phyloP scores from a whole-genome alignment of 257 asterid genomes.

The Petrea volubilis region DNA sequence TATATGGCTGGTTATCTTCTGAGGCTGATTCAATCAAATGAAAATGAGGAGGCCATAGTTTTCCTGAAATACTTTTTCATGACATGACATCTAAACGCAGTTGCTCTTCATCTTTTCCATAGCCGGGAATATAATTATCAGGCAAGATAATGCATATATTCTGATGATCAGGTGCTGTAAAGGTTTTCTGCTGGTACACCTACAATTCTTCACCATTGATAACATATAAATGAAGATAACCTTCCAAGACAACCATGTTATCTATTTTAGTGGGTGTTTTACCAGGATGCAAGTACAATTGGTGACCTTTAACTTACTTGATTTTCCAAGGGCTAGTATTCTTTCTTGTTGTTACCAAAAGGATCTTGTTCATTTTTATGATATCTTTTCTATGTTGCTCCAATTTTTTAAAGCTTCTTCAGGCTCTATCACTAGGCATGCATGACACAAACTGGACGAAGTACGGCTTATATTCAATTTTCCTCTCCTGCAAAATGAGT shows the following conservation, averaged over 20 bases:
- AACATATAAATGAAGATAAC: not conserved
- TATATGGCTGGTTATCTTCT: not conserved
- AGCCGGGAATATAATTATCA: not conserved
- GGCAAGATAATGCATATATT: not conserved
- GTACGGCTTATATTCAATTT: not conserved
- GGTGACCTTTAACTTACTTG: not conserved
- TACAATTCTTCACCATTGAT: not conserved
- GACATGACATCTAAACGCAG: not conserved
- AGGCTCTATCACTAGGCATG: not conserved
- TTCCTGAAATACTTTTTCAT: not conserved
- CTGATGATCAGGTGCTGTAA: not conserved
- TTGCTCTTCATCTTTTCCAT: not conserved
- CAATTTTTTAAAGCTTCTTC: constrained; percentile 17
- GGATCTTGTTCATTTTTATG: not conserved
- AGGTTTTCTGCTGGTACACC: not conserved
- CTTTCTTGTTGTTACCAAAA: not conserved
- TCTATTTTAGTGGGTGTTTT: not conserved
- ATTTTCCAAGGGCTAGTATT: not conserved
- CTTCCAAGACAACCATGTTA: not conserved
- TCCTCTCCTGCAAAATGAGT: not conserved
- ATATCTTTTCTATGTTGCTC: not conserved
- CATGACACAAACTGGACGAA: not conserved
- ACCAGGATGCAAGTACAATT: not conserved
- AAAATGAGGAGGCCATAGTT: not conserved
- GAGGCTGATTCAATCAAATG: not conserved